A percentile compares a stretch with the other conserved stretches of the same genome.
These are phyloP conservation scores for Cucumis variabilis DNA, from an alignment of 331 rosid species.

Conservation along the genomic window DNA sequence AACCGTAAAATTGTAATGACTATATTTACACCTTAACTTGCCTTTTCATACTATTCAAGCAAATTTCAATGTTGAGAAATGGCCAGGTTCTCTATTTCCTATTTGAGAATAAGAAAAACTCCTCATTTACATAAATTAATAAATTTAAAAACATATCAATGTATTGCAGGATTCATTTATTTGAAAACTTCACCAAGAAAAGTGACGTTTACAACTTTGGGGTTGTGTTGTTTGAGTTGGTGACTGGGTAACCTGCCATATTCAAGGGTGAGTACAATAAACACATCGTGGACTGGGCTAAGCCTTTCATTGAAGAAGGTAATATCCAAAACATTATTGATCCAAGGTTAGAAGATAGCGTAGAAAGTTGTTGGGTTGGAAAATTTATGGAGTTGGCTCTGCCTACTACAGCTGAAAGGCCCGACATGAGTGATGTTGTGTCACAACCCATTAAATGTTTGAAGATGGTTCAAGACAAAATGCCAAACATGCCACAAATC, in stretches of 20 bases:
- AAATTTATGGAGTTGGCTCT: constrained; percentile 34
- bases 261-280: background rate
- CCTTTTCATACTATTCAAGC: background rate
- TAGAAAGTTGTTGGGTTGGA: constrained; percentile 31
- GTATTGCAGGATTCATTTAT: constrained; percentile 20
- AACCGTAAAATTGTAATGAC: background rate
- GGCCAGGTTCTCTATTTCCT: background rate
- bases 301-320: constrained; percentile 35
- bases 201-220: constrained; percentile 48
- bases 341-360: constrained; percentile 35
- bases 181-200: constrained; percentile 31
- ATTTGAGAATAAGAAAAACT: background rate
- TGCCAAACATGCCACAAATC: background rate
- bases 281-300: constrained; percentile 49
- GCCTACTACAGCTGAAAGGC: constrained; percentile 32
- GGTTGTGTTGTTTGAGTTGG: constrained; percentile 44
- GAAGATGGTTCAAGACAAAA: constrained; percentile 24
- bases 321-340: constrained; percentile 36
- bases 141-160: background rate
- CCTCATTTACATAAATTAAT: background rate
- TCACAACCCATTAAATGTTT: constrained; percentile 32
- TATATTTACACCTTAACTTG: background rate
- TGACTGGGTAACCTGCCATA: constrained; percentile 39
- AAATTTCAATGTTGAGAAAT: background rate
- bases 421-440: constrained; percentile 38